phyloP scores from a whole-genome alignment of 2,329 filamentous ascomycete genomes.

The Aspergillus sp. region DNA sequence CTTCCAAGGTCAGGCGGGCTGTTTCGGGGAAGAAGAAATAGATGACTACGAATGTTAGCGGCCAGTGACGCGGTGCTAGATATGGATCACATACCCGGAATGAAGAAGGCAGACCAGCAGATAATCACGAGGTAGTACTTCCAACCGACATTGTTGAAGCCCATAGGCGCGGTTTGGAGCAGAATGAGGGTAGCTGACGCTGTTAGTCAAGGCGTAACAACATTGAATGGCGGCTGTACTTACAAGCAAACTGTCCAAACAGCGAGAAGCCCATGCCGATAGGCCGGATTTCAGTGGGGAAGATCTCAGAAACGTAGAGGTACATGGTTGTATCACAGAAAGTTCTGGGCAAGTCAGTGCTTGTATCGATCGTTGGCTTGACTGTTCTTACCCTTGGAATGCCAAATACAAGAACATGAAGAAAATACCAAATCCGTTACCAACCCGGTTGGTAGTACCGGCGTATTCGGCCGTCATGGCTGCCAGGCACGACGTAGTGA shows the following conservation, averaged over 20 bases:
- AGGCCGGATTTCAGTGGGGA: constrained; percentile 45
- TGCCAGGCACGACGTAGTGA: constrained; percentile 35
- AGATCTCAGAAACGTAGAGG: constrained; percentile 42
- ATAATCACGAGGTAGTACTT: constrained; percentile 47
- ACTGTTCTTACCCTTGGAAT: constrained; percentile 38
- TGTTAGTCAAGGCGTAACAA: neutral
- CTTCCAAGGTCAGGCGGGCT: constrained; percentile 39
- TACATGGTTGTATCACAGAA: constrained; percentile 45
- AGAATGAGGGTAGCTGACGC: constrained; percentile 40
- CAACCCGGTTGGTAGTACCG: constrained; percentile 34
- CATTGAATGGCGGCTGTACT: constrained; percentile 1
- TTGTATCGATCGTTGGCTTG: neutral
- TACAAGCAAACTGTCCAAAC: constrained; percentile 44
- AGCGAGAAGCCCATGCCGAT: constrained; percentile 49
- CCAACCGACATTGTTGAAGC: constrained; percentile 42
- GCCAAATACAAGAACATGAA: constrained; percentile 43
- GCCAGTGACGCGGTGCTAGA: neutral
- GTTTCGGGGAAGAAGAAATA: constrained; percentile 43
- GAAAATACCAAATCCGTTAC: constrained; percentile 36
- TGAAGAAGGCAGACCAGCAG: constrained; percentile 37
- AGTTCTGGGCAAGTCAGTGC: constrained; percentile 24
- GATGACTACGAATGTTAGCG: constrained; percentile 24
- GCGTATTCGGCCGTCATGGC: constrained; percentile 33
- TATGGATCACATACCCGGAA: constrained; percentile 24
- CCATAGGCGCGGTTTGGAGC: constrained; percentile 41